Evolutionary conservation across 2,329 filamentous ascomycete species (phyloP).

Genomic region (Penicillium rolfsii): DNA sequence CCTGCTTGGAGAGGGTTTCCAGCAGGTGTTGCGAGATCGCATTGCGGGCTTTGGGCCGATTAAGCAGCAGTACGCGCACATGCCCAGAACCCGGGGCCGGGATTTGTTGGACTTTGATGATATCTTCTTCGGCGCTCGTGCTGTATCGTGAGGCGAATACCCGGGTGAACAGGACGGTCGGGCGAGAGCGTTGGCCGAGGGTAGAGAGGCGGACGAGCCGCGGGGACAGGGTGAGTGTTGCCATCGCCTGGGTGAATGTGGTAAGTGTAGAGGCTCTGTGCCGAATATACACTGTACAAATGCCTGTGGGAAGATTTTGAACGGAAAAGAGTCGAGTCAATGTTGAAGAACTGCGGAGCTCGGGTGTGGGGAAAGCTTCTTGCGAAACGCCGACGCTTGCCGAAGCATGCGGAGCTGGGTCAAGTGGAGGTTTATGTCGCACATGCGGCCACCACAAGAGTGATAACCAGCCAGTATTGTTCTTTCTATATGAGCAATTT

Average conservation of each 20-base stretch:
- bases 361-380: slow-evolving; percentile 32
- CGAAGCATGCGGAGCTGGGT: slow-evolving; percentile 13
- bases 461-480: too few species aligned
- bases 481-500: too few species aligned
- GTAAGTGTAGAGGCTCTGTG: not conserved
- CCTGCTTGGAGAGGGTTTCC: slow-evolving; percentile 68
- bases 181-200: slow-evolving; percentile 21
- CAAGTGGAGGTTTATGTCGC: not conserved
- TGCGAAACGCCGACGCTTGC: slow-evolving; percentile 25
- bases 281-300: not conserved
- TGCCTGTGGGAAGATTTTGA: not conserved
- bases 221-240: slow-evolving; percentile 35
- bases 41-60: slow-evolving; percentile 83
- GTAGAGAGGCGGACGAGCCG: slow-evolving; percentile 35
- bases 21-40: slow-evolving; percentile 84
- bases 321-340: slow-evolving; percentile 3
- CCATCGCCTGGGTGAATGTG: slow-evolving; percentile 15
- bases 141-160: slow-evolving; percentile 41
- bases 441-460: too few species aligned
- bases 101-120: slow-evolving; percentile 71
- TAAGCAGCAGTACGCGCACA: slow-evolving; percentile 86
- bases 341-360: slow-evolving; percentile 12
- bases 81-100: slow-evolving; percentile 78
- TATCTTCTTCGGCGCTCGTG: slow-evolving; percentile 36
- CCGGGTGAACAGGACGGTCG: slow-evolving; percentile 28